Evolutionary conservation across 306 rosid species (phyloP), one percentile per base, ranked within the genome.

Genomic region (Morella rubra): DNA sequence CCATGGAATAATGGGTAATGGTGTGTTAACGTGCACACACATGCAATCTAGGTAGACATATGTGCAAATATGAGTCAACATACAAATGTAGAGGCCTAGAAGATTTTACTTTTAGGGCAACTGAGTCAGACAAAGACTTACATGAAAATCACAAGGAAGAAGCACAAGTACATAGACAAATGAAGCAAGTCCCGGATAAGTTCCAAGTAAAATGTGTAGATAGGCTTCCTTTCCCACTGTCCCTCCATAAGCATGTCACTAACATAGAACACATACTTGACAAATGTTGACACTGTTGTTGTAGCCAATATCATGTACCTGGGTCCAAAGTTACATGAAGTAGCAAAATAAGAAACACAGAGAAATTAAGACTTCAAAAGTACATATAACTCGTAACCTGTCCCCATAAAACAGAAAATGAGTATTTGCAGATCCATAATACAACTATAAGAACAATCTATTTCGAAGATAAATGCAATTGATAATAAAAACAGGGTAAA

Each of bases 291-390:
- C 72, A 96, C 93, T 4, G 90, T 91, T 42, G 99, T 96, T 50
- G 99, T 96, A 8, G 99, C 98, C 74, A 96, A 85, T 77, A 96
- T 96, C 99, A 96, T 92, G 95, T 96, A 96, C 97, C 99, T 96
- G 92, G 62, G 83, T 51, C 76, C 72, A 83, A 74, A 81, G 74
- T 42, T 19, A 73, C 52, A 76, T 65, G 73, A 46, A 73, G 14
- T 46, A 68, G 76, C 73, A 64, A 60, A 77, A 73, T 27, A 52
- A 55, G 37, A 80, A 69, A 13, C 69, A 73, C 50, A 37, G 1
- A 50, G 13, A 41, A 75, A 44, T 44, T 47, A 65, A 19, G 46
- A 85, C 77, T 72, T 80, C 8, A 20, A 59, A 73, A 60, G 74
- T 49, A 71, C 61, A 74, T 54, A 42, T 24, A 42, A 14, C 15